Percentiles rank a stretch among this genome's conserved stretches.
phyloP scores from a whole-genome alignment of 306 rosid genomes.

The Lathyrus tuberosus region DNA sequence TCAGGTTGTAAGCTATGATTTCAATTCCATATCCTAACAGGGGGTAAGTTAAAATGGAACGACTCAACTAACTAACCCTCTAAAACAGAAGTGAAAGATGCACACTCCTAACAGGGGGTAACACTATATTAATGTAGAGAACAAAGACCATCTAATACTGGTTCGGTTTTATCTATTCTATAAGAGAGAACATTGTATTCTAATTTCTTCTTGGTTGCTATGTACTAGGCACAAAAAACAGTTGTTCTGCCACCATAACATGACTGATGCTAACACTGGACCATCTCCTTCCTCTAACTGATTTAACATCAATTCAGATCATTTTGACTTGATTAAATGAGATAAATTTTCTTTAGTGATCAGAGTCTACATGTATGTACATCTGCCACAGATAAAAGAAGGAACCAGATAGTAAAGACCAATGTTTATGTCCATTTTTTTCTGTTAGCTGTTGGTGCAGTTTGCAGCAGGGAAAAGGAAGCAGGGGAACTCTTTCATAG shows the following conservation, averaged over 20 bases:
- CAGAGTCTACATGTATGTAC: no score
- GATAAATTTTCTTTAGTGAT: no score
- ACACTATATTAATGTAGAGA: not conserved
- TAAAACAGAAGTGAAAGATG: not conserved
- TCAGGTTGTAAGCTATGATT: no score
- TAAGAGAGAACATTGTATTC: not conserved
- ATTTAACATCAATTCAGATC: not conserved
- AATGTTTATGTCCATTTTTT: no score
- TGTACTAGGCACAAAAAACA: not conserved
- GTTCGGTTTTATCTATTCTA: not conserved
- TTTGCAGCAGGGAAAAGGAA: no score
- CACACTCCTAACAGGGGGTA: not conserved
- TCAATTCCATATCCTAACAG: no score
- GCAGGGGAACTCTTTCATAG: no score
- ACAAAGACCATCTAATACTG: not conserved
- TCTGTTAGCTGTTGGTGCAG: no score
- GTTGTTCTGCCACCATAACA: not conserved
- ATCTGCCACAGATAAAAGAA: no score
- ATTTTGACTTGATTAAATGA: not conserved
- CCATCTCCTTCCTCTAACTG: not conserved
- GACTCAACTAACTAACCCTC: not conserved
- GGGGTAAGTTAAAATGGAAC: no score
- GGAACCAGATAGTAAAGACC: no score
- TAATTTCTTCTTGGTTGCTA: not conserved
- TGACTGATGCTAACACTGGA: not conserved